Evolutionary conservation across 2,329 filamentous ascomycete genomes (phyloP), one percentile per base, ranked within the genome.

Genomic region (Fusarium sp.): DNA sequence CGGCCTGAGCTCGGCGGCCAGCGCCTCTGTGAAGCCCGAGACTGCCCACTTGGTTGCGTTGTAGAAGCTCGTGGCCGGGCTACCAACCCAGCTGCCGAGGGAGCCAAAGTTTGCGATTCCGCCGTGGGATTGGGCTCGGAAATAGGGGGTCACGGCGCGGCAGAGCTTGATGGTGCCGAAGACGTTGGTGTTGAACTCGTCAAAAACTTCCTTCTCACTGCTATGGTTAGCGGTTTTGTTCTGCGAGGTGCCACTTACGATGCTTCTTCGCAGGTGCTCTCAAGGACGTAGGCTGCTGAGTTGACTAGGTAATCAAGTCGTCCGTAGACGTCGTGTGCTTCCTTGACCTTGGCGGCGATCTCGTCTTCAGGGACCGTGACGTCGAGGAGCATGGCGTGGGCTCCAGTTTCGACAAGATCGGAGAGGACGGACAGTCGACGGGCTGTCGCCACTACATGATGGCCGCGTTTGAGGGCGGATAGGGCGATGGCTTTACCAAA

Each of bases 141-240:
- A 79, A 62, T 86, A 82, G 1, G 85, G 85, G 0, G 86, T 74
- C 10, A 85, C 81, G 6, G 86, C 85, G 32, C 85, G 84, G 25
- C 82, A 83, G 25, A 88, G 79, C 60, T 85, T 87, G 41, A 87
- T 75, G 30, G 82, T 80, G 27, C 86, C 87, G 61, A 88, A 85
- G 54, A 88, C 84, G 73, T 89, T 89, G 58, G 85, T 86, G 71
- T 85, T 82, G 78, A 86, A 87, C 11, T 80, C 71, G 30, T 79
- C 80, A 13, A 76, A 76, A 34, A 81, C 77, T 63, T 83, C 81
- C 27, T 80, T 74, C 30, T 75, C 68, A 62, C 76, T 80, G 11
- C n/a, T 18, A 13, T 27, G 11, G 25, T 64, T n/a, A 64, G 34
- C 20, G 9, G 20, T 10, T 16, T 6, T 11, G 20, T 34, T 34